phyloP scores from a whole-genome alignment of 2,329 filamentous ascomycete genomes.

The Apiospora arundinis region DNA sequence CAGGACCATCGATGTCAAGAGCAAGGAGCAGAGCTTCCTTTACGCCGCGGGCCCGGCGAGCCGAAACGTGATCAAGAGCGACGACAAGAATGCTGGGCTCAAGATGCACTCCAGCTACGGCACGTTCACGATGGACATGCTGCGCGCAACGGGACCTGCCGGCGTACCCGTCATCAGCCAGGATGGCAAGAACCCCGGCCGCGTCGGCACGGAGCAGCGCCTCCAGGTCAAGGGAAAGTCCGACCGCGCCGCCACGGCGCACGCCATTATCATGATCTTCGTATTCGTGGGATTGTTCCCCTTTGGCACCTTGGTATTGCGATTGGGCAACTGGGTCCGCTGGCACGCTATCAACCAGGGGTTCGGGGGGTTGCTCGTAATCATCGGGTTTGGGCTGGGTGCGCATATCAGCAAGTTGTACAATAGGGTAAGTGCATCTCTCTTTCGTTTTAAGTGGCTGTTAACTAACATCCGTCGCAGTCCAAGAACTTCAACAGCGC shows the following conservation, averaged over 20 bases:
- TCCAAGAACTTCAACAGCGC: constrained; percentile 57
- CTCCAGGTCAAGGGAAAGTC: constrained; percentile 35
- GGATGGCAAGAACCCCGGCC: constrained; percentile 34
- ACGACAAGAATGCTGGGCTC: constrained; percentile 51
- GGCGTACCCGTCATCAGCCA: constrained; percentile 49
- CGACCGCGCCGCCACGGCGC: constrained; percentile 50
- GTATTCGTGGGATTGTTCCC: constrained; percentile 63
- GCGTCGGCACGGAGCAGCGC: constrained; percentile 41
- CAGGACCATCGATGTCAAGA: constrained; percentile 54
- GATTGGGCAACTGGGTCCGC: constrained; percentile 56
- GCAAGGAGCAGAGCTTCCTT: constrained; percentile 55
- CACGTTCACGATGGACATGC: constrained; percentile 61
- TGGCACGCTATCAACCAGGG: constrained; percentile 63
- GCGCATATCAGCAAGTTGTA: constrained; percentile 60
- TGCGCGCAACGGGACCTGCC: constrained; percentile 52
- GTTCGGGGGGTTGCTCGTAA: constrained; percentile 53
- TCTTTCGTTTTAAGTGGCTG: not conserved
- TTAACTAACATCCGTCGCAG: constrained; percentile 38
- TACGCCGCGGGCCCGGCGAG: constrained; percentile 58
- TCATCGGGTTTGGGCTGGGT: constrained; percentile 59
- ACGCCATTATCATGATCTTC: constrained; percentile 61
- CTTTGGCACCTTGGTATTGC: constrained; percentile 59
- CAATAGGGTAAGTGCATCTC: constrained; percentile 55
- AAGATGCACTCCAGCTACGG: constrained; percentile 61
- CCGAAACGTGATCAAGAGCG: constrained; percentile 48